A percentile compares a stretch with the other conserved stretches of the same genome.
Conservation (phyloP, 2,329 filamentous ascomycete genomes). For the Cladosporium halotolerans region DNA sequence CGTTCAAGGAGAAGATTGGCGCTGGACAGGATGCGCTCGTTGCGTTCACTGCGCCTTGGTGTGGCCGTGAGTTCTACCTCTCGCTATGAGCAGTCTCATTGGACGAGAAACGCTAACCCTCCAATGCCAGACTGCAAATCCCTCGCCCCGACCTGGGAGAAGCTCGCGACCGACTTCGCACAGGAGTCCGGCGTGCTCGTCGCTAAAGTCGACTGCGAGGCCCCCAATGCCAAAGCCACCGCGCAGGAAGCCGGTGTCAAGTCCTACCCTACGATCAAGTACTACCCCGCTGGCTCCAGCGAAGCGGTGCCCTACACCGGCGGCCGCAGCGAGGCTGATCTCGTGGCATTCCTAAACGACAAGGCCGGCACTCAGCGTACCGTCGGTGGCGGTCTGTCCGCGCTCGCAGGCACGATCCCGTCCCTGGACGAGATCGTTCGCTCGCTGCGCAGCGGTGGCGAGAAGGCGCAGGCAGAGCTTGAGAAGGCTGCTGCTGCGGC, state of each 20-base stretch:
- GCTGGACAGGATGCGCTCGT: constrained; percentile 85
- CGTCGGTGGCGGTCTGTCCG: constrained; percentile 72
- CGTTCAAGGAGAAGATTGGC: constrained; percentile 72
- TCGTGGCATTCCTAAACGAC: constrained; percentile 78
- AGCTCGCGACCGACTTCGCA: constrained; percentile 72
- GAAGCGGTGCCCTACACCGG: constrained; percentile 66
- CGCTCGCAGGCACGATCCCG: constrained; percentile 73
- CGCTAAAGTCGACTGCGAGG: constrained; percentile 93
- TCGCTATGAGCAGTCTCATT: too few relatives aligned
- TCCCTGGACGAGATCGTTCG: constrained; percentile 68
- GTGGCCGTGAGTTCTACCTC: constrained; percentile 69
- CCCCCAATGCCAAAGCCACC: constrained; percentile 72
- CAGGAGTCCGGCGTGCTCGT: constrained; percentile 73
- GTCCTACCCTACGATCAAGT: constrained; percentile 96
- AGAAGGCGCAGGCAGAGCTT: constrained; percentile 63
- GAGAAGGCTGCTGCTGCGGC: constrained; percentile 63
- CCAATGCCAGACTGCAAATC: constrained; percentile 77
- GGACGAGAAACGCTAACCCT: constrained; percentile 2
- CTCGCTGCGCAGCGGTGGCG: constrained; percentile 59
- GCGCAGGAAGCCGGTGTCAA: constrained; percentile 70
- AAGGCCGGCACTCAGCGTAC: constrained; percentile 83
- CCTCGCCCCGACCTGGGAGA: constrained; percentile 86
- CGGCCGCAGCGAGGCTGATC: constrained; percentile 67
- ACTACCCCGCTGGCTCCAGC: constrained; percentile 80
- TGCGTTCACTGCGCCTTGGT: constrained; percentile 97